phyloP scores from a whole-genome alignment of 1,284 basidiomycete species.

The Leccinum subrobustum region DNA sequence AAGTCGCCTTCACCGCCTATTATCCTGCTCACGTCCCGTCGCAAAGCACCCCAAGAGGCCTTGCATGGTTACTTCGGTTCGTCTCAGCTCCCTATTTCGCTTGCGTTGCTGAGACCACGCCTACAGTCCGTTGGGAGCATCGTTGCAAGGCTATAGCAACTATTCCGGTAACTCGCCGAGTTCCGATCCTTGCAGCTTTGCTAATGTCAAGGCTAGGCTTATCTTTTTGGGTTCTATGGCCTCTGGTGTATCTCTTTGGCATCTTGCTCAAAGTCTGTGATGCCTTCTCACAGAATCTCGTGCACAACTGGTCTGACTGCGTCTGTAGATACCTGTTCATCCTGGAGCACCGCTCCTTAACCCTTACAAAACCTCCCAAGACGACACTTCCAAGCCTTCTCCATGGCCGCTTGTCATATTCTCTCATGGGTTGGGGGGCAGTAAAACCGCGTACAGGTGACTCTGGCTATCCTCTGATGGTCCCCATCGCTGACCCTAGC shows the following conservation, averaged over 20 bases:
- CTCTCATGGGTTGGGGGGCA: slow-evolving; percentile 81
- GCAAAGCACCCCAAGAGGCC: slow-evolving; percentile 36
- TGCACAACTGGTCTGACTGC: not conserved
- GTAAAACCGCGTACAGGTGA: slow-evolving; percentile 67
- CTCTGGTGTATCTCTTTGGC: slow-evolving; percentile 50
- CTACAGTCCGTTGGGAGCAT: slow-evolving; percentile 42
- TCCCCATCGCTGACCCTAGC: slow-evolving; percentile 5
- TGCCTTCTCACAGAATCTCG: not conserved
- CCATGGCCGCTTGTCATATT: slow-evolving; percentile 77
- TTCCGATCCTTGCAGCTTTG: not conserved
- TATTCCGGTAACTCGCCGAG: slow-evolving; percentile 36
- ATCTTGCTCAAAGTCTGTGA: slow-evolving; percentile 41
- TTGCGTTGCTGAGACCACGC: not conserved
- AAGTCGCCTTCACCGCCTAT: slow-evolving; percentile 58
- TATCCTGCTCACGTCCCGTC: slow-evolving; percentile 48
- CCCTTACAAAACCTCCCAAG: slow-evolving; percentile 26
- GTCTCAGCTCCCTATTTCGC: slow-evolving; percentile 15
- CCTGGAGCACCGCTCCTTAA: slow-evolving; percentile 52
- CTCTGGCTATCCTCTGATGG: not conserved
- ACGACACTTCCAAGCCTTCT: slow-evolving; percentile 16
- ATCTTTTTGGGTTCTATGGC: slow-evolving; percentile 47
- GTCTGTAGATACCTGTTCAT: slow-evolving; percentile 53
- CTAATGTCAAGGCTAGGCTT: slow-evolving; percentile 27
- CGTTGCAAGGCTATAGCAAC: slow-evolving; percentile 44
- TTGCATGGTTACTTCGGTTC: slow-evolving; percentile 54